These are phyloP conservation scores for Acmispon strigosus DNA, from an alignment of 306 rosid species.

Conservation along the genomic window DNA sequence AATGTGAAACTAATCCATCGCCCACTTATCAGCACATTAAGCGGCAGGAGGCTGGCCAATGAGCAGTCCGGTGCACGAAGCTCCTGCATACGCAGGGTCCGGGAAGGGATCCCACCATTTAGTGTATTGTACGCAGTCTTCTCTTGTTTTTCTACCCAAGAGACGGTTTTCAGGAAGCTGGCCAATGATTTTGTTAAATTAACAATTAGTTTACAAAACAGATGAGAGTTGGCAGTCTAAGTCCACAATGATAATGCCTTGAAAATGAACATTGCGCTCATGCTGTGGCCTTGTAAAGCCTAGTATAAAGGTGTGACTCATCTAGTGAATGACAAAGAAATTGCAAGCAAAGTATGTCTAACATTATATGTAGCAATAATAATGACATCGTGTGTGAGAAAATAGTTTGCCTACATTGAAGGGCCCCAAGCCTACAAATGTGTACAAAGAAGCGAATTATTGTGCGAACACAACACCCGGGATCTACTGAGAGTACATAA, in stretches of 20 bases:
- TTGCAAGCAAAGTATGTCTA: not conserved
- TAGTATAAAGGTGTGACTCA: not conserved
- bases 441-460: slow-evolving; percentile 6
- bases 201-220: not conserved
- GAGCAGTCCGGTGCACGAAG: too few relatives aligned
- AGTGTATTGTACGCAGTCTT: too few relatives aligned
- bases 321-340: not conserved
- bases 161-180: too few relatives aligned
- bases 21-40: too few relatives aligned
- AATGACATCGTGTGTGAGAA: not conserved
- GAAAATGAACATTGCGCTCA: not conserved
- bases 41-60: too few relatives aligned
- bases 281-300: not conserved
- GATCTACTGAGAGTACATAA: not conserved
- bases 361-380: not conserved
- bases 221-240: too few relatives aligned
- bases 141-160: too few relatives aligned
- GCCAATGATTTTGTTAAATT: not conserved
- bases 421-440: not conserved
- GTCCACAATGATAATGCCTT: too few relatives aligned
- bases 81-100: too few relatives aligned
- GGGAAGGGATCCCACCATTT: too few relatives aligned
- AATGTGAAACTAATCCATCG: too few relatives aligned
- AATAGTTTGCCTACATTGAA: slow-evolving; percentile 1
- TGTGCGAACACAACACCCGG: not conserved